These are phyloP conservation scores for Cyclostephanos invisitatus DNA, from an alignment of 108 stramenopile genomes.

Conservation along the genomic window DNA sequence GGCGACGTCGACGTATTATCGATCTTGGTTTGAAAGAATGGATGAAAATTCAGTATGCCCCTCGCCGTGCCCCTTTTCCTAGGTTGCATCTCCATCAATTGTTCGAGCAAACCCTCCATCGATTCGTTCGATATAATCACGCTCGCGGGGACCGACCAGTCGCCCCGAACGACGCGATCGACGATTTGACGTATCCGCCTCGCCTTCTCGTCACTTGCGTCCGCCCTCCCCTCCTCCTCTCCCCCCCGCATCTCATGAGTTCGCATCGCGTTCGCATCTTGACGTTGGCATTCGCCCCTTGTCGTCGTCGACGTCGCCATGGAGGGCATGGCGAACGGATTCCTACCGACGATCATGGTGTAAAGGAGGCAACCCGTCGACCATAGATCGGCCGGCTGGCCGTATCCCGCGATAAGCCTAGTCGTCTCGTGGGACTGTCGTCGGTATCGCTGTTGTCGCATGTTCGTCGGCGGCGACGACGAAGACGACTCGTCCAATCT, in stretches of 20 bases:
- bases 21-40: conserved; percentile 14
- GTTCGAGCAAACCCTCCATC: conserved; percentile 10
- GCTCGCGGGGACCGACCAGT: conserved; percentile 24
- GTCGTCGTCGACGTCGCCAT: background rate
- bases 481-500: background rate
- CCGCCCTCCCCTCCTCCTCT: background rate
- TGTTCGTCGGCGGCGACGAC: background rate
- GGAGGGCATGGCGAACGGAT: conserved; percentile 22
- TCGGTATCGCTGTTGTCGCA: too few species aligned
- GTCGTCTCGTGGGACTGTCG: background rate
- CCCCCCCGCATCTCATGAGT: background rate
- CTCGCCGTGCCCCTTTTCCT: conserved; percentile 28
- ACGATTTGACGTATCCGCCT: conserved; percentile 13
- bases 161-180: conserved; percentile 20
- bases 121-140: background rate
- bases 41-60: conserved; percentile 27
- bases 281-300: background rate
- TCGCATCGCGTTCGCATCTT: background rate
- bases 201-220: background rate
- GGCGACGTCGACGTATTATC: background rate
- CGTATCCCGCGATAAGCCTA: conserved; percentile 1
- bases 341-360: conserved; percentile 29
- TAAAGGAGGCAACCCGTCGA: conserved; percentile 30
- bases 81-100: conserved; percentile 17
- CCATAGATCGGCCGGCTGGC: conserved; percentile 28